phyloP scores from a whole-genome alignment of 768 basidiomycete genomes.

The Amanita molliuscula region DNA sequence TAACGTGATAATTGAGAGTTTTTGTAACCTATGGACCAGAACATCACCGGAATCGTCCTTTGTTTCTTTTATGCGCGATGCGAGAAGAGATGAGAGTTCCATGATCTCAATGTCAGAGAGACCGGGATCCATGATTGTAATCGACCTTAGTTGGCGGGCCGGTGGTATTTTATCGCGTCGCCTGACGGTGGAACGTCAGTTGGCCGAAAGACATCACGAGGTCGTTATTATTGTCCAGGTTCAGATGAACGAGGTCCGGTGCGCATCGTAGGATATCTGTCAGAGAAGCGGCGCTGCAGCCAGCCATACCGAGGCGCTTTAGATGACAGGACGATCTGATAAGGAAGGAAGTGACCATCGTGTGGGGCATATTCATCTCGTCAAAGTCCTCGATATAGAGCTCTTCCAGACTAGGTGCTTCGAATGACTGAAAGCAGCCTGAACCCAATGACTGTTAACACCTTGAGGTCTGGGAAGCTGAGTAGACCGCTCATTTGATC shows the following conservation, averaged over 20 bases:
- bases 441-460: background rate
- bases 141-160: background rate
- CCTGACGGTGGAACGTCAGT: background rate
- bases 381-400: background rate
- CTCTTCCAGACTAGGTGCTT: background rate
- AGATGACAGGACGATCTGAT: background rate
- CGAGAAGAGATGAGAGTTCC: background rate
- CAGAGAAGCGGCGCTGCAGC: background rate
- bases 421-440: background rate
- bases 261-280: background rate
- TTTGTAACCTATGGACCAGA: slow-evolving; percentile 1
- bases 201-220: background rate
- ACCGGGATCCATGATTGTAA: background rate
- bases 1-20: background rate
- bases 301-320: background rate
- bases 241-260: slow-evolving; percentile 3
- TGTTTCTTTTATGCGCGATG: background rate
- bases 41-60: background rate
- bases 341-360: background rate
- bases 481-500: background rate
- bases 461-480: background rate
- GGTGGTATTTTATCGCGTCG: background rate
- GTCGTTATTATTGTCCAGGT: background rate
- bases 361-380: background rate
- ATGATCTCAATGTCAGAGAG: background rate